Evolutionary conservation across 2,329 filamentous ascomycete genomes (phyloP).

Genomic region (Akanthomyces muscarius): DNA sequence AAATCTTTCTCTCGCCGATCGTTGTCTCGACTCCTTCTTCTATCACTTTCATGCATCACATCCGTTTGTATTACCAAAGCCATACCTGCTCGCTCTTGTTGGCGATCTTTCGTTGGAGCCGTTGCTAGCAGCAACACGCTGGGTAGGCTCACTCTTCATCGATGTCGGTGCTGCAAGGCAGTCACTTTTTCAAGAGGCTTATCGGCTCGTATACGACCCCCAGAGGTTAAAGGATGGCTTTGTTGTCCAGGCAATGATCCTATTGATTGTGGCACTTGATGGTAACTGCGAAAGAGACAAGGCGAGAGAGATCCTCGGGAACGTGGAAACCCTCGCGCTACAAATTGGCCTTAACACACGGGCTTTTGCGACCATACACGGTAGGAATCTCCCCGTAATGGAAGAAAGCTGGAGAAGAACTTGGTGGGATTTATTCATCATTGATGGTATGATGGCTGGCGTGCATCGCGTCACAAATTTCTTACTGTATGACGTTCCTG

Average conservation of each 20-base stretch:
- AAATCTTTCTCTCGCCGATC: constrained; percentile 41
- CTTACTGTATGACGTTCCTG: constrained; percentile 60
- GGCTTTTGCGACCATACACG: constrained; percentile 61
- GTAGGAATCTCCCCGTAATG: constrained; percentile 60
- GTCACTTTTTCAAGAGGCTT: constrained; percentile 55
- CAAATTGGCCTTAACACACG: constrained; percentile 71
- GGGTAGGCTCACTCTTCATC: constrained; percentile 54
- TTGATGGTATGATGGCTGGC: constrained; percentile 79
- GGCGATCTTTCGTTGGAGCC: constrained; percentile 46
- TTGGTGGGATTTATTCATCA: constrained; percentile 83
- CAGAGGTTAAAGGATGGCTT: constrained; percentile 52
- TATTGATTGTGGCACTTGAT: constrained; percentile 74
- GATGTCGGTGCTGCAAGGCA: constrained; percentile 43
- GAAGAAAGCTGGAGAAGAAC: constrained; percentile 85
- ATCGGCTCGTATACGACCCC: constrained; percentile 46
- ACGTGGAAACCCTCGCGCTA: constrained; percentile 67
- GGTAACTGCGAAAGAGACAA: constrained; percentile 68
- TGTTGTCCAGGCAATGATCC: constrained; percentile 70
- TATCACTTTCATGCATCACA: constrained; percentile 55
- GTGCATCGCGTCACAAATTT: constrained; percentile 71
- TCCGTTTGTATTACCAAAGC: constrained; percentile 54
- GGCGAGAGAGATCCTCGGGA: constrained; percentile 61
- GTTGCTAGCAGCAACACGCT: constrained; percentile 52
- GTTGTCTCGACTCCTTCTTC: constrained; percentile 56
- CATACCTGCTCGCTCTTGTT: constrained; percentile 44